Percentiles rank a stretch among this genome's conserved stretches.
These are phyloP conservation scores for Trametes elegans DNA, from an alignment of 768 basidiomycete species.

Conservation along the genomic window DNA sequence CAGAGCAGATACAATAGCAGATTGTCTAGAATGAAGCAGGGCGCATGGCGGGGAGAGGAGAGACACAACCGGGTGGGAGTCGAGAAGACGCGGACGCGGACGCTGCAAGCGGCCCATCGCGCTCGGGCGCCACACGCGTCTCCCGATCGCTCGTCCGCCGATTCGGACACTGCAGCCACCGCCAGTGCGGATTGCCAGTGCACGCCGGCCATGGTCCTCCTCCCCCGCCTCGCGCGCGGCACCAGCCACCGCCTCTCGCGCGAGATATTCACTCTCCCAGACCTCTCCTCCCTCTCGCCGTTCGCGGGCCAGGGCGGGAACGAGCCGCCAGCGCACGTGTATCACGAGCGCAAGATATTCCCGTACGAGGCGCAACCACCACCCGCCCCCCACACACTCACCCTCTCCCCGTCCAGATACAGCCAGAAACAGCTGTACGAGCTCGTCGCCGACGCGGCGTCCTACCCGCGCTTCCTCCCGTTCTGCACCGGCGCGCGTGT, in stretches of 20 bases:
- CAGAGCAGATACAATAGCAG: constrained; percentile 10
- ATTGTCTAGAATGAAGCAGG: constrained; percentile 8
- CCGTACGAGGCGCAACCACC: constrained; percentile 59
- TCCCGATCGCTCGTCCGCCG: neutral
- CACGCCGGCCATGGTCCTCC: constrained; percentile 15
- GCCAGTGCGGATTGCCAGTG: neutral
- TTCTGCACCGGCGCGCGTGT: constrained; percentile 80
- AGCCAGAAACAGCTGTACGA: constrained; percentile 74
- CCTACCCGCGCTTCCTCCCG: constrained; percentile 86
- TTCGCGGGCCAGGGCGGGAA: constrained; percentile 32
- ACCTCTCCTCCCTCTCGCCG: constrained; percentile 44
- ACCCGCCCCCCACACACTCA: constrained; percentile 8
- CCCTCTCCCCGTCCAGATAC: constrained; percentile 52
- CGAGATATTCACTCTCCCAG: constrained; percentile 40
- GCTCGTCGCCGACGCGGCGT: constrained; percentile 83
- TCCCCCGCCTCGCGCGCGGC: constrained; percentile 13
- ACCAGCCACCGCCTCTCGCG: constrained; percentile 6
- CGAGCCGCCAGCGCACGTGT: constrained; percentile 50
- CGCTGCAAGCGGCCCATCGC: neutral
- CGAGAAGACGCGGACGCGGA: neutral
- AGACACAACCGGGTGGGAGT: neutral
- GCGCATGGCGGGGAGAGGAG: constrained; percentile 2
- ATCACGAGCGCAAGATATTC: constrained; percentile 82
- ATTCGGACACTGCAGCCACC: no score
- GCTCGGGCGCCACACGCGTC: constrained; percentile 6